Evolutionary conservation across 2,329 filamentous ascomycete species (phyloP).

Genomic region (Myriosclerotinia curreyana): DNA sequence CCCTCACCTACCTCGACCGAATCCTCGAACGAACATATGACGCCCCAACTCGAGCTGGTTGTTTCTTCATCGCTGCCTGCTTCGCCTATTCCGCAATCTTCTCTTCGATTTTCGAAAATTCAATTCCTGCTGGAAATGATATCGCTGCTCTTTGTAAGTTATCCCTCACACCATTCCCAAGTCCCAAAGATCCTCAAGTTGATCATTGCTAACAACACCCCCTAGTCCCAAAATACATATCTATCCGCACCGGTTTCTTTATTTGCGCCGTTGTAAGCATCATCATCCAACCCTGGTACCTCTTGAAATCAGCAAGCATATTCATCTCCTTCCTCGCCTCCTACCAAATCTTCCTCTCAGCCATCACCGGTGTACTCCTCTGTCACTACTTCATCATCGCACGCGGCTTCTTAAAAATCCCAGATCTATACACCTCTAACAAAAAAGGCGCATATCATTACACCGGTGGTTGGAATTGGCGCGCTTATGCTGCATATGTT

Average conservation of each 20-base stretch:
- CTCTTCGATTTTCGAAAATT: conserved; percentile 45
- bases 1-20: conserved; percentile 40
- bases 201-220: not conserved
- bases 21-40: conserved; percentile 41
- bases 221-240: conserved; percentile 42
- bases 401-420: conserved; percentile 40
- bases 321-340: conserved; percentile 44
- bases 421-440: conserved; percentile 39
- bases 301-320: conserved; percentile 39
- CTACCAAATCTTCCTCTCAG: conserved; percentile 45
- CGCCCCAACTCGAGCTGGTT: conserved; percentile 41
- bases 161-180: not conserved
- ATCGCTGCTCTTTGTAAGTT: conserved; percentile 38
- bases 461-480: conserved; percentile 40
- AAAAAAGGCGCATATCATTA: conserved; percentile 39
- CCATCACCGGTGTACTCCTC: conserved; percentile 45
- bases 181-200: not conserved
- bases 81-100: conserved; percentile 47
- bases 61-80: conserved; percentile 44
- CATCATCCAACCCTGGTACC: conserved; percentile 43
- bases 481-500: conserved; percentile 40
- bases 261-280: conserved; percentile 41
- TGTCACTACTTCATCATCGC: conserved; percentile 45
- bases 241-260: conserved; percentile 43
- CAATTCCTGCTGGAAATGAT: conserved; percentile 43